Base-by-base conservation (phyloP, 176 grass and related monocot species). In the Guadua angustifolia region DNA sequence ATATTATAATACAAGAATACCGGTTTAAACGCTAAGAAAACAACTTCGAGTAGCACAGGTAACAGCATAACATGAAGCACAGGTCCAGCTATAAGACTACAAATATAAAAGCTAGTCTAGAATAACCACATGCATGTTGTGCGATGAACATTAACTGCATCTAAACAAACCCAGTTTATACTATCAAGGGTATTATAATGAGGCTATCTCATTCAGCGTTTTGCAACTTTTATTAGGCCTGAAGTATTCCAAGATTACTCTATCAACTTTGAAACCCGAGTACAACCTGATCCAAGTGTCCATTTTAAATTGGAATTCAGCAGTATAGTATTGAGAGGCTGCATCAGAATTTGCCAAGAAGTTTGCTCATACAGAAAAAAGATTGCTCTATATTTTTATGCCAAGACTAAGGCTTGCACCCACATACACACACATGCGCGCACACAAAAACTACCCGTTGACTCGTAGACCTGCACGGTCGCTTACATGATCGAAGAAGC, bases 121-220 rank as follows among this genome's bases (percentile, higher is more conserved):
- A 44, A 71, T 77, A 13, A 52, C 24, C 63, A 60, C 5, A 82
- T 18, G 13, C 43, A 55, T 44, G 24, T 10, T 44, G 36, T 16
- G 35, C 63, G 2, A 52, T 69, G 64, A 2, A 40, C 16, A 77
- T 77, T 33, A 18, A 5, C 14, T 26, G 16, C 1, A 75, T 60
- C 18, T 57, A 69, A 50, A 75, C 22, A 79, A 40, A 33, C 2
- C 25, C 1, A 58, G 25, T 46, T 25, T 21, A 73, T 49, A 39
- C 6, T 32, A 46, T 44, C 24, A 73, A 65, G 57, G 9, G 18
- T 79, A 21, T 46, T 82, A 65, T 46, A 71, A 21, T 51, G 0
- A 56, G 25, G 19, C 9, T 83, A 65, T 52, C 66, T 56, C 29
- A 70, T n/a, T 50, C 53, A 70, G 42, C 43, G 77, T 60, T 52